Conservation (phyloP, 2,329 filamentous ascomycete genomes). For the Orbilia brochopaga region DNA sequence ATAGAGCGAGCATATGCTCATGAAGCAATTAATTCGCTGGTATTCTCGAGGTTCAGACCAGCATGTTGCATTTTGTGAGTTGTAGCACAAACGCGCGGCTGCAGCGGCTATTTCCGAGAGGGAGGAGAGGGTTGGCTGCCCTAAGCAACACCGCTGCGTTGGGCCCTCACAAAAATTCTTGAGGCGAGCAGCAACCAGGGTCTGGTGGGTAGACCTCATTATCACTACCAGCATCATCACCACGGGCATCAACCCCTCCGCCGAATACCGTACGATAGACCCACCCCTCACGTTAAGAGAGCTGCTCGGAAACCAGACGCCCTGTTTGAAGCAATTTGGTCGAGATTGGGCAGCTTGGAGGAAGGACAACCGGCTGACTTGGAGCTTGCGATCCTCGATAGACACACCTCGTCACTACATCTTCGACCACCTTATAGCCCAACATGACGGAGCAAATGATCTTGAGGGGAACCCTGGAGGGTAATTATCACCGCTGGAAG, state of each 20-base stretch:
- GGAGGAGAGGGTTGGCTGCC: constrained; percentile 46
- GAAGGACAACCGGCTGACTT: constrained; percentile 29
- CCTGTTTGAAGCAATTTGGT: constrained; percentile 13
- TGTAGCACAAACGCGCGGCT: constrained; percentile 15
- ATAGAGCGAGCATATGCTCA: too few species aligned
- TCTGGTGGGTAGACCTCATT: constrained; percentile 34
- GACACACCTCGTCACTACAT: constrained; percentile 30
- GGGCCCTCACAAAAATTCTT: constrained; percentile 50
- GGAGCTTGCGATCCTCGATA: constrained; percentile 21
- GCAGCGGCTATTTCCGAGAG: not conserved
- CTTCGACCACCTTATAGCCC: constrained; percentile 36
- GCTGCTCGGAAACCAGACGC: constrained; percentile 6
- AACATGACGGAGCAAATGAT: constrained; percentile 52
- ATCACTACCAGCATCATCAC: constrained; percentile 50
- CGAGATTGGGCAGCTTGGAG: constrained; percentile 23
- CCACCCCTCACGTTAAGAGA: constrained; percentile 9
- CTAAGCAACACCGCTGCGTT: constrained; percentile 43
- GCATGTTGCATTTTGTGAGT: constrained; percentile 33
- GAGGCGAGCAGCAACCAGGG: constrained; percentile 37
- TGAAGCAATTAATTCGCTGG: too few species aligned
- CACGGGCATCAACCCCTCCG: constrained; percentile 34
- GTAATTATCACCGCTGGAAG: constrained; percentile 49
- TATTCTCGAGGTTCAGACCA: not conserved
- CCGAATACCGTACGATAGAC: constrained; percentile 48
- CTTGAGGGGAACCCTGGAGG: constrained; percentile 56